Conservation (phyloP, 257 asterid species). For the Nicotiana obtusifolia region DNA sequence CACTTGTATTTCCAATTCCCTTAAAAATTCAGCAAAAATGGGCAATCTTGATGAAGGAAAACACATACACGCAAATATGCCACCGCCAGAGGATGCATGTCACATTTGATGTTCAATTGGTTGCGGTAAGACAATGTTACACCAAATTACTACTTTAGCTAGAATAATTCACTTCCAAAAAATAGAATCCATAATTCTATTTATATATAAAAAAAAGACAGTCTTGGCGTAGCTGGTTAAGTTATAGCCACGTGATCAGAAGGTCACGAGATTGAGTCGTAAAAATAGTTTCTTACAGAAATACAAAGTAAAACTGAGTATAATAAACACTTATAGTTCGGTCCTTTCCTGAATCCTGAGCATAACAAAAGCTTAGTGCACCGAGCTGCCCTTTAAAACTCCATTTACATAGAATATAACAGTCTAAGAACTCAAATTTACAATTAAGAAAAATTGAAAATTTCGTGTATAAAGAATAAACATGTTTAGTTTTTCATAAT, state of each 20-base stretch:
- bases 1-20: constrained; percentile 4
- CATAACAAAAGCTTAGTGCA: no score
- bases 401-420: neutral
- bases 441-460: neutral
- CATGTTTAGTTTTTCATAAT: neutral
- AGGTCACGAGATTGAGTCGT: no score
- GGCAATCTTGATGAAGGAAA: constrained; percentile 16
- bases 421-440: neutral
- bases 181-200: neutral
- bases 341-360: no score
- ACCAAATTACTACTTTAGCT: neutral
- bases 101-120: neutral
- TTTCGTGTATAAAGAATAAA: neutral
- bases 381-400: no score
- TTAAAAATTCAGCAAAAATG: constrained; percentile 16
- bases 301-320: no score
- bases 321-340: no score
- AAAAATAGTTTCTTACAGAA: no score
- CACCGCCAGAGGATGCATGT: neutral
- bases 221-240: no score
- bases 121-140: neutral
- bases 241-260: no score
- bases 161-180: neutral
- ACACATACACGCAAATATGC: constrained; percentile 10
- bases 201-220: neutral